Evolutionary conservation across 176 grass and related monocot genomes (phyloP), one percentile per base, ranked within the genome.

Genomic region (Microstegium vimineum): DNA sequence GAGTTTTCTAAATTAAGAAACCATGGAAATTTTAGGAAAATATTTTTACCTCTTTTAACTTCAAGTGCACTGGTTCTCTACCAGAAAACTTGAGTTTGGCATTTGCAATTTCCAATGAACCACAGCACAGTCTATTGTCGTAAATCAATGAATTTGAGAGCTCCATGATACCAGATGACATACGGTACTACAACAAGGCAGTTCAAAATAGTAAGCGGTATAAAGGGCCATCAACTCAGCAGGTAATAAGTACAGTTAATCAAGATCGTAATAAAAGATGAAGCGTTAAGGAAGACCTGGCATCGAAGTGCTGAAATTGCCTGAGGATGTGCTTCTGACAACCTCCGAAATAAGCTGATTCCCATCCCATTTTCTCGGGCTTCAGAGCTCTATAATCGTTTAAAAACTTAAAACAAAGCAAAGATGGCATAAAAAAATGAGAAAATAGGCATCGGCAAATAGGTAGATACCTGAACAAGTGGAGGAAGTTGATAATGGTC

Each of bases 401-500:
- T 46, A 80, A 68, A 65, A 87, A 43, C 22, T 75, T 18, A 77
- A 54, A 12, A 45, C 16, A 86, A 45, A 31, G 15, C 75, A 72
- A 83, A 26, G 18, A 38, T 57, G 54, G 47, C 38, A 79, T 36
- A 32, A 69, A n/a, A n/a, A 74, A 71, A 71, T 10, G 51, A 34
- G 23, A 66, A 60, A 77, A 81, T 41, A 22, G 27, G 31, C 11
- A 40, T 20, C 20, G 60, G 28, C 26, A 80, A 83, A 73, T 66
- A 12, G 77, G 32, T 63, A 62, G 14, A 56, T 77, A 95, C 95
- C 95, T 95, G 89, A 76, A 98, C 89, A 79, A 98, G 95, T 84
- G 92, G 92, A 80, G 95, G 95, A 84, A 98, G 92, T 71, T 95
- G 95, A 74, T 98, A 98, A 86, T 98, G 92, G 41, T 98, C 95